phyloP scores from a whole-genome alignment of 2,329 filamentous ascomycete genomes.

The Diaporthe ilicicola region DNA sequence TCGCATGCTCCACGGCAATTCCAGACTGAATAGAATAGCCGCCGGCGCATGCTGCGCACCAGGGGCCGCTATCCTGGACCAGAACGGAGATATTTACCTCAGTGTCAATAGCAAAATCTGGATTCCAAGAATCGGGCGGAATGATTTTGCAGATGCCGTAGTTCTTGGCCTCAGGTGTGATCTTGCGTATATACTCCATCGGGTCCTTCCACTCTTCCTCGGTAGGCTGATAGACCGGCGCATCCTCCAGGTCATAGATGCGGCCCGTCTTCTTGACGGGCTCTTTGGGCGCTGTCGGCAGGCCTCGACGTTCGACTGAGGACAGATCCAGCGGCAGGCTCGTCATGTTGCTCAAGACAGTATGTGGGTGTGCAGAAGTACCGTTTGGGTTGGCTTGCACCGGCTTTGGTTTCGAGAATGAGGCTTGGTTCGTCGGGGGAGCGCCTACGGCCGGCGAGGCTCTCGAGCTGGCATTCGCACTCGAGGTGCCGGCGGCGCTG shows the following conservation, averaged over 20 bases:
- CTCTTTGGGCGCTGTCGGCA: constrained; percentile 79
- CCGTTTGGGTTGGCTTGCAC: constrained; percentile 60
- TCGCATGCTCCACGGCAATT: neutral
- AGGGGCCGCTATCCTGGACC: neutral
- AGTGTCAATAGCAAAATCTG: constrained; percentile 94
- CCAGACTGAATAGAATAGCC: neutral
- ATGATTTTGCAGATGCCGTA: constrained; percentile 97
- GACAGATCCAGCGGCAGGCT: constrained; percentile 79
- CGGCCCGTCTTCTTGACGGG: constrained; percentile 79
- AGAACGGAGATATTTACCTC: constrained; percentile 69
- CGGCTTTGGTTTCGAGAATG: constrained; percentile 55
- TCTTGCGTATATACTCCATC: constrained; percentile 92
- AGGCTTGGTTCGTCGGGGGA: constrained; percentile 39
- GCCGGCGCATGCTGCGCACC: neutral
- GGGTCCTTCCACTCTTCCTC: constrained; percentile 96
- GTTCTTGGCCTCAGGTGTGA: constrained; percentile 82
- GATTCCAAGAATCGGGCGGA: constrained; percentile 92
- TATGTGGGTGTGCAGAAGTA: constrained; percentile 58
- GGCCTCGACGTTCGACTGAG: constrained; percentile 90
- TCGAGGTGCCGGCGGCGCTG: constrained; percentile 44
- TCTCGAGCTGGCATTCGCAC: constrained; percentile 59
- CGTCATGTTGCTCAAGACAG: constrained; percentile 63
- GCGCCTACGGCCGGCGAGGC: constrained; percentile 58
- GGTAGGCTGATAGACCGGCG: constrained; percentile 88
- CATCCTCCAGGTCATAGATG: constrained; percentile 86